Evolutionary conservation across 257 asterid species (phyloP).

Genomic region (Thymus mandschuricus): DNA sequence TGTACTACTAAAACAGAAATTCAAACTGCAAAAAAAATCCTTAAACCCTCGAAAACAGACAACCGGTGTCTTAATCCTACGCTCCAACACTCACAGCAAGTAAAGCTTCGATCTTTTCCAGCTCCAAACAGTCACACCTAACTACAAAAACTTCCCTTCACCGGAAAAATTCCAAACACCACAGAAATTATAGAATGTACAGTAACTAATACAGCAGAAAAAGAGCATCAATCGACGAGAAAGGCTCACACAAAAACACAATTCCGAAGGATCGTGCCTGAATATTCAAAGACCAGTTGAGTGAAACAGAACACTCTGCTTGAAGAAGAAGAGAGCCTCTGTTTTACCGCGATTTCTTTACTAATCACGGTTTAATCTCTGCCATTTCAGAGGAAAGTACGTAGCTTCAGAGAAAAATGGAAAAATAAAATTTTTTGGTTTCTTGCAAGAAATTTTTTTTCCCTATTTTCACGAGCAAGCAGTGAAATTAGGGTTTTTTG

Average conservation of each 20-base stretch:
- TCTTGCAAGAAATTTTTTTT: constrained; percentile 24
- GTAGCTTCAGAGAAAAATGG: constrained; percentile 37
- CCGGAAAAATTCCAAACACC: constrained; percentile 28
- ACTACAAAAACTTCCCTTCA: constrained; percentile 31
- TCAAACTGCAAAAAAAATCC: constrained; percentile 22
- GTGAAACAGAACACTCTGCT: constrained; percentile 40
- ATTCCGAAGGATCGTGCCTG: constrained; percentile 36
- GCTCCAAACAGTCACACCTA: constrained; percentile 28
- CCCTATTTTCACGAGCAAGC: neutral
- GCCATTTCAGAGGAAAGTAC: constrained; percentile 53
- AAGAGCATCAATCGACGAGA: constrained; percentile 22
- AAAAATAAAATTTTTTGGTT: constrained; percentile 32
- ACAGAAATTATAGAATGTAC: constrained; percentile 10
- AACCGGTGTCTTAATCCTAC: constrained; percentile 21
- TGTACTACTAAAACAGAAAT: constrained; percentile 39
- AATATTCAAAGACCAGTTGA: constrained; percentile 50
- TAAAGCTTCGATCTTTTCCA: constrained; percentile 42
- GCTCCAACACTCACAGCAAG: neutral
- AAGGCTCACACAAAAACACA: constrained; percentile 34
- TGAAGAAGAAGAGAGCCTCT: constrained; percentile 23
- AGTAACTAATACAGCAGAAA: constrained; percentile 4
- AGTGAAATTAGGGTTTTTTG: constrained; percentile 64
- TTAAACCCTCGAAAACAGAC: constrained; percentile 14
- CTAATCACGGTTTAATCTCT: constrained; percentile 39
- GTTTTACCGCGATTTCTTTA: constrained; percentile 37